phyloP scores from a whole-genome alignment of 2,329 filamentous ascomycete genomes.

The Hymenoscyphus scutula region DNA sequence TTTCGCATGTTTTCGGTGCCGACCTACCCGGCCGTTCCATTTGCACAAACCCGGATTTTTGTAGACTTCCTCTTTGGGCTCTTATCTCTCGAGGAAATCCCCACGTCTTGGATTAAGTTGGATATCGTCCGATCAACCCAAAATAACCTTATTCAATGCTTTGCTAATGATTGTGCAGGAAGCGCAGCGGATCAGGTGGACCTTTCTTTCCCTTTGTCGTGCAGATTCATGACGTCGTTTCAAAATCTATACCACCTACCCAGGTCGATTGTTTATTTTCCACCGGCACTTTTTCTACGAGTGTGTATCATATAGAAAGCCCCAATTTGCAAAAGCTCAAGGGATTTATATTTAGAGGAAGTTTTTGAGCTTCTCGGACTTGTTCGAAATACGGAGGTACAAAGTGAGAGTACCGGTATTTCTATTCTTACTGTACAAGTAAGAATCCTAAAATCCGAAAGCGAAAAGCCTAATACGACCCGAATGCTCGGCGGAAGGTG shows the following conservation, averaged over 20 bases:
- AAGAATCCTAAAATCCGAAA: not conserved
- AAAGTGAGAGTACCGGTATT: not conserved
- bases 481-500: not conserved
- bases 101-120: no score
- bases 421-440: not conserved
- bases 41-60: no score
- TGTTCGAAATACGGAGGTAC: no score
- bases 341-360: no score
- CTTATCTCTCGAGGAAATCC: no score
- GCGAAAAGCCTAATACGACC: not conserved
- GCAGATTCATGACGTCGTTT: not conserved
- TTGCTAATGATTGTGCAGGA: not conserved
- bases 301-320: not conserved
- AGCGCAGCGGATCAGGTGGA: not conserved
- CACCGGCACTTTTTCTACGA: not conserved
- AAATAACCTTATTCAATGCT: no score
- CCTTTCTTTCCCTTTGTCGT: not conserved
- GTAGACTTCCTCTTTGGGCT: no score
- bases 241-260: not conserved
- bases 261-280: not conserved
- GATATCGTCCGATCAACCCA: no score
- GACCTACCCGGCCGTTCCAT: no score
- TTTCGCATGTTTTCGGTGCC: no score
- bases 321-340: not conserved
- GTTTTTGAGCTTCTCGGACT: no score